Conservation (phyloP, 2,329 filamentous ascomycete species). For the Cordyceps cicadae region DNA sequence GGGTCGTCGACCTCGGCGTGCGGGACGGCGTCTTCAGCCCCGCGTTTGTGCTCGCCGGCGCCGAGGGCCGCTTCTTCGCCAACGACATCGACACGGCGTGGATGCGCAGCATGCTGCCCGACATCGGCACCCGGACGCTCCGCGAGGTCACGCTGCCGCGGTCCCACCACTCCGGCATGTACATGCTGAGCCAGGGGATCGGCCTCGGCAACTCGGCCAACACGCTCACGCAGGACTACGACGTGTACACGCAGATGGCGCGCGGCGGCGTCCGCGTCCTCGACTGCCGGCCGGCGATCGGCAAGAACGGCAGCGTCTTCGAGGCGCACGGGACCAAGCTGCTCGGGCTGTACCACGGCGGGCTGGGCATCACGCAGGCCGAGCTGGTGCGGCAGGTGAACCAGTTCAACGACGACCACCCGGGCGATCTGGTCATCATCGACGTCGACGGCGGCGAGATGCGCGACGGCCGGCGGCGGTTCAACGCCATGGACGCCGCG, state of each 20-base stretch:
- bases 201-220: conserved; percentile 14
- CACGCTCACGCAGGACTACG: conserved; percentile 19
- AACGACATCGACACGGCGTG: conserved; percentile 19
- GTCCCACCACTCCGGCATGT: conserved; percentile 25
- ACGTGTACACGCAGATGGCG: conserved; percentile 20
- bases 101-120: conserved; percentile 22
- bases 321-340: conserved; percentile 18
- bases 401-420: conserved; percentile 20
- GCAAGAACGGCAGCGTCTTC: conserved; percentile 3
- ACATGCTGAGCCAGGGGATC: conserved; percentile 2
- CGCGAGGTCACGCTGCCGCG: conserved; percentile 24
- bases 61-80: conserved; percentile 23
- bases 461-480: background rate
- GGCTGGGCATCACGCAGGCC: conserved; percentile 17
- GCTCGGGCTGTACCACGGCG: conserved; percentile 17
- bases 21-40: conserved; percentile 17
- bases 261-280: conserved; percentile 23
- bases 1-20: background rate
- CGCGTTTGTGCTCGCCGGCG: conserved; percentile 16
- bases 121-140: conserved; percentile 21
- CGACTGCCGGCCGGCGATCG: conserved; percentile 19
- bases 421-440: conserved; percentile 27
- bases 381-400: conserved; percentile 22
- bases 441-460: conserved; percentile 20
- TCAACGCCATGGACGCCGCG: background rate